Evolutionary conservation across 2,329 filamentous ascomycete genomes (phyloP), one percentile per base, ranked within the genome.

Genomic region (Venturia nashicola): DNA sequence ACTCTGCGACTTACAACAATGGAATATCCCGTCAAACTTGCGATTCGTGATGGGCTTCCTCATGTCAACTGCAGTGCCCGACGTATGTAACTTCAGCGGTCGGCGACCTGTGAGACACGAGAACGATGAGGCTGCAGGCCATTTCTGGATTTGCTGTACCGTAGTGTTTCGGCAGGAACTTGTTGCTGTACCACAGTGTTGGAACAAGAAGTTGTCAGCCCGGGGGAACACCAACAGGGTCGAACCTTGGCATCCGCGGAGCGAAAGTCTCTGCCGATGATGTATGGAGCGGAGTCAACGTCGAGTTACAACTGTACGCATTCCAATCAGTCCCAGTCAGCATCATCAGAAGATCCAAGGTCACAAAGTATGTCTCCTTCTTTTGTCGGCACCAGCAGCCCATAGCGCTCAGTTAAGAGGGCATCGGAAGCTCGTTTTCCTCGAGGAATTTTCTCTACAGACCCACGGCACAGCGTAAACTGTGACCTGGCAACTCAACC

Each of bases 401-500:
- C 84, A 85, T 86, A 83, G 85, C 84, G 83, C 81, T 86, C 85
- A 86, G 72, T 82, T 67, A 85, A 88, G 84, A 85, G 78, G 82
- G 87, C 83, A 77, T 83, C 84, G 81, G 80, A 80, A 79, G 77
- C 77, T 80, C 84, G 86, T 84, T 88, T 88, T 85, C 86, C 88
- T 86, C 72, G 71, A 75, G 76, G 76, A 76, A 73, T 70, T 63
- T 36, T n/a, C 78, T 88, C 85, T 87, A 78, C 83, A 83, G 83
- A 84, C 78, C 83, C 82, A 80, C 79, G 77, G 79, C 79, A 79
- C 78, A 77, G 75, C 70, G 67, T 73, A 75, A 14, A 76, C 76
- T 79, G 81, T 36, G 51, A 36, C 51, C 85, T 87, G 86, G 86
- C 86, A 88, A 87, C 84, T 75, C 82, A 79, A 70, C 79, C 83